These are phyloP conservation scores for Dalbergia cultrata DNA, from an alignment of 306 rosid species.

Conservation along the genomic window DNA sequence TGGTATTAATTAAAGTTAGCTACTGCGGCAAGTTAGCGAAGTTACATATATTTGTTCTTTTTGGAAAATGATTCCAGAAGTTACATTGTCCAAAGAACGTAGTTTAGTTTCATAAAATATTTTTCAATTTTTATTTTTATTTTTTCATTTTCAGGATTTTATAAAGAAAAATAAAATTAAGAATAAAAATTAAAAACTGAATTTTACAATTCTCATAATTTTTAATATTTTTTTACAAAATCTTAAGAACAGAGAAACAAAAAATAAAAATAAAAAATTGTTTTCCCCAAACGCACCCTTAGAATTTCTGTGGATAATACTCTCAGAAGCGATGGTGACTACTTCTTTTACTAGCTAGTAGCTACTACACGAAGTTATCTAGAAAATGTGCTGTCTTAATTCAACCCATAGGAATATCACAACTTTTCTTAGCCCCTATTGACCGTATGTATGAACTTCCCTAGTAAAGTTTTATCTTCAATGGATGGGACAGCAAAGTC, in stretches of 20 bases:
- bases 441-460: not conserved
- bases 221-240: too few relatives aligned
- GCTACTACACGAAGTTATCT: constrained; percentile 18
- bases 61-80: too few relatives aligned
- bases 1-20: constrained; percentile 15
- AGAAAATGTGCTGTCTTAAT: not conserved
- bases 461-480: not conserved
- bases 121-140: too few relatives aligned
- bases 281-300: not conserved
- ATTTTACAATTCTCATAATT: too few relatives aligned
- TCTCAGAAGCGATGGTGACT: not conserved
- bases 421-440: constrained; percentile 12
- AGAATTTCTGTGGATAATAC: constrained; percentile 12
- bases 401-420: constrained; percentile 11
- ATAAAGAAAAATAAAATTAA: too few relatives aligned
- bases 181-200: too few relatives aligned
- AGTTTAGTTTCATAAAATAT: too few relatives aligned
- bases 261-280: too few relatives aligned
- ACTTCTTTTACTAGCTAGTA: constrained; percentile 1
- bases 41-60: not conserved
- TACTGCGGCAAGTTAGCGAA: not conserved
- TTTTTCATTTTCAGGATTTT: too few relatives aligned
- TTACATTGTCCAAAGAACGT: too few relatives aligned
- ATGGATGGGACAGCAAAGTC: constrained; percentile 13
- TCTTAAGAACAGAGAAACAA: too few relatives aligned